Evolutionary conservation across 495 filamentous ascomycete species (phyloP).

Genomic region (Podospora fimiseda): DNA sequence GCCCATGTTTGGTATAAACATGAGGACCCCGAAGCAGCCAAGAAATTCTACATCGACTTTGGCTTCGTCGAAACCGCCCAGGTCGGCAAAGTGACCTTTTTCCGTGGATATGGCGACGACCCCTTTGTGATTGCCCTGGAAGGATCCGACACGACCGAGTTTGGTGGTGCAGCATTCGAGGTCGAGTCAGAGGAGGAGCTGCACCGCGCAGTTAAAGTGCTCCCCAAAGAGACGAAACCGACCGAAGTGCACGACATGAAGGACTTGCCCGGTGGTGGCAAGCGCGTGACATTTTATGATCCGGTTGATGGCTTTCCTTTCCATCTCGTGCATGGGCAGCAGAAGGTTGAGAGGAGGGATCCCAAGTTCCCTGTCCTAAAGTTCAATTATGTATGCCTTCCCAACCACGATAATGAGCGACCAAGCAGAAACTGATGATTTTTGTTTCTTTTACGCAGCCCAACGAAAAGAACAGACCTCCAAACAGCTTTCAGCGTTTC

Average conservation of each 20-base stretch:
- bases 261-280: conserved; percentile 53
- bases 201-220: conserved; percentile 33
- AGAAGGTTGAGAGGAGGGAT: conserved; percentile 24
- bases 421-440: not conserved
- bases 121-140: conserved; percentile 50
- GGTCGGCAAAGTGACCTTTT: conserved; percentile 48
- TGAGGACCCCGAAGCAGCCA: conserved; percentile 39
- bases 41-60: conserved; percentile 51
- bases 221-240: conserved; percentile 38
- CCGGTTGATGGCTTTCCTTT: conserved; percentile 54
- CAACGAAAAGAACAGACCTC: conserved; percentile 40
- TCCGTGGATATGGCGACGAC: conserved; percentile 54
- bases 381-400: conserved; percentile 34
- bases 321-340: conserved; percentile 53
- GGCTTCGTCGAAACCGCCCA: conserved; percentile 45
- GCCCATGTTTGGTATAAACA: conserved; percentile 55
- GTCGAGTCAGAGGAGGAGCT: conserved; percentile 55
- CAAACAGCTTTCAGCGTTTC: conserved; percentile 46
- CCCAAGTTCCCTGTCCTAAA: conserved; percentile 40
- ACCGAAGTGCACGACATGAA: conserved; percentile 45
- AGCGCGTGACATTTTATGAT: conserved; percentile 51
- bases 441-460: conserved; percentile 24
- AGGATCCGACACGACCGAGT: conserved; percentile 43
- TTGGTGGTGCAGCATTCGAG: conserved; percentile 47
- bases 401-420: not conserved